Conservation (phyloP, 257 asterid species). For the Cinchona pubescens region DNA sequence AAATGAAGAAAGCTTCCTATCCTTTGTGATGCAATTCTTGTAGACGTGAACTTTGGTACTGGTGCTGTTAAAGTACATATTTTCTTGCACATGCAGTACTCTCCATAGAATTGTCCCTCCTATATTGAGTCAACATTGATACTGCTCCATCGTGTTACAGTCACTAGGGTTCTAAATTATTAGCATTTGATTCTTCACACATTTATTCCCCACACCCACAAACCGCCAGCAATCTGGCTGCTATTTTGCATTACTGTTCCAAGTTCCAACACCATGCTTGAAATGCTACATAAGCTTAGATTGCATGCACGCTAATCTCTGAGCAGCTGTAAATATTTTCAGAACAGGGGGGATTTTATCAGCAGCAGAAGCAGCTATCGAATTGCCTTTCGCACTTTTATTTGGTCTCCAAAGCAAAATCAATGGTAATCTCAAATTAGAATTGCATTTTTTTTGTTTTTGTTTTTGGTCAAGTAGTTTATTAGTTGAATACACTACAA, state of each 20-base stretch:
- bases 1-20: conserved; percentile 82
- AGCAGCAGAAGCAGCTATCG: background rate
- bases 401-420: conserved; percentile 13
- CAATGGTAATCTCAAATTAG: conserved; percentile 10
- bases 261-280: background rate
- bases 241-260: background rate
- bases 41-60: conserved; percentile 89
- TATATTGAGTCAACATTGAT: conserved; percentile 19
- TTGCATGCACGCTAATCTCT: conserved; percentile 14
- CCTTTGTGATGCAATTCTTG: conserved; percentile 79
- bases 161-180: conserved; percentile 1
- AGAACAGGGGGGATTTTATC: conserved; percentile 2
- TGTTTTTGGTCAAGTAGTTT: background rate
- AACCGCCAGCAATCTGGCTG: background rate
- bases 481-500: background rate
- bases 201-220: background rate
- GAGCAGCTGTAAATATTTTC: background rate
- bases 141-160: conserved; percentile 32
- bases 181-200: background rate
- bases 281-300: background rate
- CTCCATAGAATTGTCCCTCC: too few species aligned
- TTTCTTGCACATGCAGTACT: too few species aligned
- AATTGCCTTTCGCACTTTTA: background rate
- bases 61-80: conserved; percentile 88
- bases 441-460: background rate